Base-by-base conservation (phyloP, 1,139 yeast species). In the Geotrichum bryndzae region DNA sequence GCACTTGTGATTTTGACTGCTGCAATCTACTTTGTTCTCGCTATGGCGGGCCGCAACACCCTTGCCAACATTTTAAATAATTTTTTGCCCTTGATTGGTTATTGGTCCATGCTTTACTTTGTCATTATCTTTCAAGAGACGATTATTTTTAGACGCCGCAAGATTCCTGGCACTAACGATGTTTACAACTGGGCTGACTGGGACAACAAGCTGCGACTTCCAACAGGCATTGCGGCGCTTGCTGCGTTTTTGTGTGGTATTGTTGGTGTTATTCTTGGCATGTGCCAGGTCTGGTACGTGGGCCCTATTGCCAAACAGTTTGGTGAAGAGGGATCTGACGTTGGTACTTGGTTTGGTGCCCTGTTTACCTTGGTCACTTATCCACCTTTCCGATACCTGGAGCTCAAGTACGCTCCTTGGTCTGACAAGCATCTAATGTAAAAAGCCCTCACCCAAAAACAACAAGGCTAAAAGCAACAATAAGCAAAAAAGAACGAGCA, bases 71-170 rank as follows among this genome's bases (percentile, higher is more conserved):
- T 90, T 65, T 78, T 91, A 70, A 84, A 91, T n/a, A 91, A 90
- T 70, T 91, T 91, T 77, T 78, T 91, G 68, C 97, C 97, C 10
- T 90, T 91, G 97, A 84, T 91, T 64, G 96, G 96, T 0, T 91
- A 91, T 76, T 91, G 97, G 97, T 83, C 89, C 60, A 85, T 94
- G 60, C 89, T 91, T 77, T 91, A 90, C 74, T 84, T 88, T 69
- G 82, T 84, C 33, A 75, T 90, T 59, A 74, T 90, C 55, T 66
- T 89, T 2, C 92, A 89, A 69, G 97, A 91, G 71, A 89, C 89
- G 69, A 62, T 81, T 6, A 80, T 90, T 25, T 90, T 90, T 76
- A 25, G 57, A 29, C 82, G 96, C 71, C 80, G 85, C 1, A 71
- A 77, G 31, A 35, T 57, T 13, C 68, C 70, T 4, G 70, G 71